Evolutionary conservation across 148 eudicot genomes (phyloP).

Genomic region (Hydrangea macrophylla): DNA sequence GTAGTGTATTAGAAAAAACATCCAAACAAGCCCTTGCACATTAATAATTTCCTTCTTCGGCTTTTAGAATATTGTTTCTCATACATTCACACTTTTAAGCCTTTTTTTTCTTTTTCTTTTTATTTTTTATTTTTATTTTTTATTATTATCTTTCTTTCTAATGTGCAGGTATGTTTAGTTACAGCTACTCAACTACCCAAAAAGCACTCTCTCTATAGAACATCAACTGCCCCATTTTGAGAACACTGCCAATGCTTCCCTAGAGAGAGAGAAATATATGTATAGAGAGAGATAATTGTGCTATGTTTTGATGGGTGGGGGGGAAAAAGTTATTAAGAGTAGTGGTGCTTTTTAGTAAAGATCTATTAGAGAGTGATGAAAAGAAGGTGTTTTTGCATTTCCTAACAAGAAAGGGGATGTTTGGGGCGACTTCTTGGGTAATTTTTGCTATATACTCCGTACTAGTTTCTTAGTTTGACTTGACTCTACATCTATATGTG

Average conservation of each 20-base stretch:
- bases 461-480: no score
- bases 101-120: not conserved
- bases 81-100: not conserved
- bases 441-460: no score
- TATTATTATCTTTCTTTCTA: no score
- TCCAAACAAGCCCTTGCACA: not conserved
- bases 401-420: not conserved
- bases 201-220: conserved; percentile 31
- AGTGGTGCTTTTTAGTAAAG: no score
- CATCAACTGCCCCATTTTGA: conserved; percentile 46
- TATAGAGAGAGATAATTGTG: not conserved
- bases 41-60: not conserved
- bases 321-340: not conserved
- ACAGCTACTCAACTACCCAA: conserved; percentile 22
- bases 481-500: no score
- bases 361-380: not conserved
- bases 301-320: conserved; percentile 2
- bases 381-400: not conserved
- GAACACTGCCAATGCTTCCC: not conserved
- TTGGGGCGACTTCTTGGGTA: no score
- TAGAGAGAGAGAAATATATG: conserved; percentile 4
- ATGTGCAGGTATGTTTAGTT: conserved; percentile 21
- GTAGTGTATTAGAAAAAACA: no score
- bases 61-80: not conserved
- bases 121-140: not conserved